Percentiles rank a stretch among this genome's conserved stretches.
Evolutionary conservation across 371 early-diverging fungal genomes (phyloP).

Genomic region (Mortierella sp.): DNA sequence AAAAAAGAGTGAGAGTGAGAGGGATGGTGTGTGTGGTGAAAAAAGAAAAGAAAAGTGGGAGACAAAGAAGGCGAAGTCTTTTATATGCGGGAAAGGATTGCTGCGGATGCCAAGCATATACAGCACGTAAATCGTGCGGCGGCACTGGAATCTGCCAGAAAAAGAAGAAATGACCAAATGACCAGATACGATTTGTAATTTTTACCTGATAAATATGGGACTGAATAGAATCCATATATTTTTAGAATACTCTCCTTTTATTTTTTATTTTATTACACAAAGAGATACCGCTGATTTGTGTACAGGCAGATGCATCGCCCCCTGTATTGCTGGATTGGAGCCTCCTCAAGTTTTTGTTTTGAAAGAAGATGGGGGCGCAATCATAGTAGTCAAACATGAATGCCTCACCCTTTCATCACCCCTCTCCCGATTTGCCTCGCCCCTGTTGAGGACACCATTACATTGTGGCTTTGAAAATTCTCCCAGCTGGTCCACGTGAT

Average conservation of each 20-base stretch:
- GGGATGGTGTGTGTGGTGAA: not conserved
- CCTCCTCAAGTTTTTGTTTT: too few relatives aligned
- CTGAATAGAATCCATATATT: conserved; percentile 2
- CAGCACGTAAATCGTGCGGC: not conserved
- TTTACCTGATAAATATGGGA: not conserved
- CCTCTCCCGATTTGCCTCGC: too few relatives aligned
- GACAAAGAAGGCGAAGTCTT: not conserved
- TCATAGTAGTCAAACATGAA: too few relatives aligned
- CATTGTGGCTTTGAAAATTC: too few relatives aligned
- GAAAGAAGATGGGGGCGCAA: too few relatives aligned
- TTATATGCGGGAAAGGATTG: not conserved
- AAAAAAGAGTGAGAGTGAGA: too few relatives aligned
- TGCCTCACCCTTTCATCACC: too few relatives aligned
- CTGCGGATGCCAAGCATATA: conserved; percentile 24
- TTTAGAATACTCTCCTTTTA: not conserved
- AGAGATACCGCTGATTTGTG: not conserved
- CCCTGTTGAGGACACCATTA: too few relatives aligned
- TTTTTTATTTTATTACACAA: not conserved
- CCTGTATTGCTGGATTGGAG: not conserved
- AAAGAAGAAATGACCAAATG: not conserved
- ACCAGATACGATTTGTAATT: not conserved
- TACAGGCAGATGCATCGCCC: not conserved
- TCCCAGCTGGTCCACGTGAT: too few relatives aligned
- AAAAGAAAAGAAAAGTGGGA: not conserved
- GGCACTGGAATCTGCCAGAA: conserved; percentile 16